Base-by-base conservation (phyloP, 176 grass and related monocot species). In the Eragrostis curvula region DNA sequence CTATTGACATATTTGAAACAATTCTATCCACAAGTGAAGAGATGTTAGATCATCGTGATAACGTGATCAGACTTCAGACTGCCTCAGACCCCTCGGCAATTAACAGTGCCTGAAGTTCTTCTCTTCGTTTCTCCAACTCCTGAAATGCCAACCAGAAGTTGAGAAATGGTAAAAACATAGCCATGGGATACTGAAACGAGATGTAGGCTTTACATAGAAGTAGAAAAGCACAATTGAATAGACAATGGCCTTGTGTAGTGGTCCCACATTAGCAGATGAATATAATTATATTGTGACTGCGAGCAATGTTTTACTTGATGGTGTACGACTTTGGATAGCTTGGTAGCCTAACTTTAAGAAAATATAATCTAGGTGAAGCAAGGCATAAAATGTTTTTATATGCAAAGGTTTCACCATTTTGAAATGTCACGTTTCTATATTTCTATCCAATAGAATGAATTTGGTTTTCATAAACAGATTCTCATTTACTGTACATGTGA, bases 81-180 rank as follows among this genome's bases (percentile, higher is more conserved):
- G 25, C 48, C 61, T 94, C 76, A 46, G 78, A 85, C 27, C 83
- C 73, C 64, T 92, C 88, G 64, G 86, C 84, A 56, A 93, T 43
- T 70, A 97, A 74, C 75, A 97, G 64, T 61, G 95, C 85, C 87
- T 97, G 88, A 2, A 97, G 90, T 88, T 97, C 95, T 66, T 97
- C 95, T 77, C 86, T 92, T 23, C 86, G 90, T 68, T 69, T 92
- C 59, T 91, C 80, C 81, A 98, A 59, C 90, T 98, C 88, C 92
- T 98, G 77, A 68, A 91, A 90, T 18, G 0, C 36, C 15, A 29
- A 44, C 24, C 29, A 81, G 15, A 13, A 72, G 73, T 75, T 41
- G 8, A 45, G 6, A 45, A 45, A 45, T 45, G 36, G 25, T 65
- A 2, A 85, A 40, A 25, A 62, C 13, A 36, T 57, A 59, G 36